Conservation (phyloP, 371 early-diverging fungal genomes). For the Mortierella sp. region DNA sequence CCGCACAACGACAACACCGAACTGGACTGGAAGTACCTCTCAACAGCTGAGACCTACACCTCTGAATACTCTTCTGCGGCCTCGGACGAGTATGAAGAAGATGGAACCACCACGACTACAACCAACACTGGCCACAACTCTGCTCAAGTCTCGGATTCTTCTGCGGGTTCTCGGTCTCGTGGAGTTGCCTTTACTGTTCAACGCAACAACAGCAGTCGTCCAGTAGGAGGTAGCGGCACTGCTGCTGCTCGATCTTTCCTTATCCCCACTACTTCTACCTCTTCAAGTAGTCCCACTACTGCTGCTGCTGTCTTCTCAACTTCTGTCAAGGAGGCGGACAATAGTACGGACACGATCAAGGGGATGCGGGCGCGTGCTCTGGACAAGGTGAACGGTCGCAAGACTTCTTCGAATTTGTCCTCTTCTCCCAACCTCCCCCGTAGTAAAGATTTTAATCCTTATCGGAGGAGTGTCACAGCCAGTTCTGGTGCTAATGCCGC, state of each 20-base stretch:
- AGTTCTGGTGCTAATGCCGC: not conserved
- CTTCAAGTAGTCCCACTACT: not conserved
- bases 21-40: constrained; percentile 53
- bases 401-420: constrained; percentile 12
- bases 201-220: not conserved
- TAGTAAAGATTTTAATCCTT: constrained; percentile 5
- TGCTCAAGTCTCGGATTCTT: not conserved
- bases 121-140: constrained; percentile 2
- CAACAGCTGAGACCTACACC: constrained; percentile 37
- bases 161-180: not conserved
- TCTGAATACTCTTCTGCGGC: constrained; percentile 28
- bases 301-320: constrained; percentile 11
- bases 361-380: constrained; percentile 48
- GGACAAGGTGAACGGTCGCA: constrained; percentile 45
- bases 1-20: constrained; percentile 24
- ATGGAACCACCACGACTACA: constrained; percentile 6
- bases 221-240: not conserved
- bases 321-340: constrained; percentile 30
- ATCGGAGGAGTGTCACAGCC: not conserved
- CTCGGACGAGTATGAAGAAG: constrained; percentile 25
- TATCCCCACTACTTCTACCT: constrained; percentile 16
- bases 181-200: not conserved
- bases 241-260: constrained; percentile 17
- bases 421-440: not conserved
- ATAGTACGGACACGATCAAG: constrained; percentile 54